Evolutionary conservation across 176 grass and related monocot species (phyloP).

Genomic region (Echinochloa phyllopogon): DNA sequence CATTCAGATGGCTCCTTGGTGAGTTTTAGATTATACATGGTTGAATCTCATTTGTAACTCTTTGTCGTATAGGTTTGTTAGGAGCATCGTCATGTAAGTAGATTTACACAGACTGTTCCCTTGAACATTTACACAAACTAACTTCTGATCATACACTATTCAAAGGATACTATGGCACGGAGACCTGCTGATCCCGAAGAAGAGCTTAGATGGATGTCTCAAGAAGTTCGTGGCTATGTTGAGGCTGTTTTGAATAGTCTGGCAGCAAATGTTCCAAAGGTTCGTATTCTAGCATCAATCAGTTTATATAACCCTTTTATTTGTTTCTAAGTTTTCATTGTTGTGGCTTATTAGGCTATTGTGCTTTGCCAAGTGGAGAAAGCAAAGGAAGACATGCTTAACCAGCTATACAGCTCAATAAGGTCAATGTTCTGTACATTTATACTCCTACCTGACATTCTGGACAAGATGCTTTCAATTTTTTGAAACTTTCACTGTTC

Average conservation of each 20-base stretch:
- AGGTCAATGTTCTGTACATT: constrained; percentile 55
- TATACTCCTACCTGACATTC: neutral
- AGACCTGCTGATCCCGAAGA: constrained; percentile 97
- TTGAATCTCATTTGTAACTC: neutral
- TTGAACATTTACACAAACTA: constrained; percentile 27
- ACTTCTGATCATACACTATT: constrained; percentile 37
- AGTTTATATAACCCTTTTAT: constrained; percentile 13
- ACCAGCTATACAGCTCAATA: constrained; percentile 90
- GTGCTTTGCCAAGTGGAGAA: constrained; percentile 99
- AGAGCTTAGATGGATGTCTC: constrained; percentile 99
- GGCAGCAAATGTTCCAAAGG: constrained; percentile 97
- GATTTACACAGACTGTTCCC: neutral
- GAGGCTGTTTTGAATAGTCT: constrained; percentile 98
- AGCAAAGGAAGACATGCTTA: constrained; percentile 98
- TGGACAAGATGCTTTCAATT: neutral
- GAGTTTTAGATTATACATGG: constrained; percentile 46
- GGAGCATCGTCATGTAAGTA: neutral
- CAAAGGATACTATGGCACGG: constrained; percentile 70
- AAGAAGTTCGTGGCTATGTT: constrained; percentile 97
- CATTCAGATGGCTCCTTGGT: constrained; percentile 86
- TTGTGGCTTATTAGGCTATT: constrained; percentile 71
- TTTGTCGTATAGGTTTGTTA: neutral
- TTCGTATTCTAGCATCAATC: constrained; percentile 37
- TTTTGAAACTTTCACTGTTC: neutral
- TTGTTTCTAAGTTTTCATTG: neutral